Conservation (phyloP, 345 rosid species). For the Moricandia arvensis region DNA sequence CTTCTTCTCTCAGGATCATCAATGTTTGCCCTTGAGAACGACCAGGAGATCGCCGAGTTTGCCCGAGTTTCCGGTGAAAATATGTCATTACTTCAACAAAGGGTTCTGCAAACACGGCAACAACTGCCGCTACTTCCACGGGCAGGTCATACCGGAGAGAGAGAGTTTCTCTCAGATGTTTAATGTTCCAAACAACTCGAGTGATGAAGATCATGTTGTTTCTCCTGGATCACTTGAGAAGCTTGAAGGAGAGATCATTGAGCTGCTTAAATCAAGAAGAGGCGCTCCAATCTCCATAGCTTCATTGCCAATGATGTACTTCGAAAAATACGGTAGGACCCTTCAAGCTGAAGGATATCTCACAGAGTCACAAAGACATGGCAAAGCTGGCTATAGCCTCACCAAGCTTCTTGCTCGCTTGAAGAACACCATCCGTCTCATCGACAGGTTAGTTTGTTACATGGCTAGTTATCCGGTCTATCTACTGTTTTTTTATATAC, state of each 20-base stretch:
- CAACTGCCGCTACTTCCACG: conserved; percentile 84
- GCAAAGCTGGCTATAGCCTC: conserved; percentile 88
- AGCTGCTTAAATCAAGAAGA: conserved; percentile 72
- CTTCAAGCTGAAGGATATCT: conserved; percentile 98
- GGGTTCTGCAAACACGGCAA: conserved; percentile 90
- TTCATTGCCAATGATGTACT: conserved; percentile 85
- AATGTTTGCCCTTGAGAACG: conserved; percentile 45
- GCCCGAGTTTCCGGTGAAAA: conserved; percentile 78
- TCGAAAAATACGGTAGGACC: conserved; percentile 72
- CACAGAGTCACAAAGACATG: conserved; percentile 96
- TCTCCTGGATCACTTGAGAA: conserved; percentile 74
- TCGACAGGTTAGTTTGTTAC: conserved; percentile 68
- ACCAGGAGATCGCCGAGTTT: conserved; percentile 76
- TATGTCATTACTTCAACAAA: conserved; percentile 82
- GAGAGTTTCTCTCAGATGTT: conserved; percentile 59
- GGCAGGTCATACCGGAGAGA: conserved; percentile 39
- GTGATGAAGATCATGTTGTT: conserved; percentile 60
- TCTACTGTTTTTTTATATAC: too few relatives aligned
- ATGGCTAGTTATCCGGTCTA: too few relatives aligned
- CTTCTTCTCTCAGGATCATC: conserved; percentile 47
- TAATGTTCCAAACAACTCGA: conserved; percentile 33
- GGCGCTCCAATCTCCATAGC: conserved; percentile 92
- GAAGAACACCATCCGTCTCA: conserved; percentile 78
- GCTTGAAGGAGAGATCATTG: conserved; percentile 77
- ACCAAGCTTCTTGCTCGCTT: conserved; percentile 90